A percentile compares a stretch with the other conserved stretches of the same genome.
phyloP scores from a whole-genome alignment of 208 protist species.

The Ichthyophonus hoferi region DNA sequence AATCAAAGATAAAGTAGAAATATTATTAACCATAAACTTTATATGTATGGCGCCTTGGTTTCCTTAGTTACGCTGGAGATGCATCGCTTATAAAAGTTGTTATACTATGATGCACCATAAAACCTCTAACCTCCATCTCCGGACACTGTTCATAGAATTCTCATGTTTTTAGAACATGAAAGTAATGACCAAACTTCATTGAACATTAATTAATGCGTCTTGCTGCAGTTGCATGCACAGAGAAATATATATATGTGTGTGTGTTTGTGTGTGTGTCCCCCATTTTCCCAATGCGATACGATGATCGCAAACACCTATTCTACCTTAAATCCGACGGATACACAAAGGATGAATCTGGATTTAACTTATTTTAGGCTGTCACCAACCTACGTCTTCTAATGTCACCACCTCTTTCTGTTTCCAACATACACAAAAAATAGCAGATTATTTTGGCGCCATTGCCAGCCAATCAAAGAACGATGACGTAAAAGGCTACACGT shows the following conservation, averaged over 20 bases:
- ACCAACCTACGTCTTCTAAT: neutral
- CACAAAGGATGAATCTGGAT: neutral
- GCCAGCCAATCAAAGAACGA: neutral
- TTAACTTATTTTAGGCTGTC: neutral
- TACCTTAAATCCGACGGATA: neutral
- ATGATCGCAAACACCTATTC: neutral
- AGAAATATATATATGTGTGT: neutral
- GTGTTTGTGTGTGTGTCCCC: neutral
- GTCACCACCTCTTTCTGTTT: neutral
- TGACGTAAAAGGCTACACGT: neutral
- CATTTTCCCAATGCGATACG: neutral
- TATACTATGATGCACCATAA: too few species aligned
- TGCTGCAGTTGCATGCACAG: neutral
- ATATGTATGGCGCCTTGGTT: too few species aligned
- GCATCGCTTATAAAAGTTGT: too few species aligned
- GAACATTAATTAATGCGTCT: too few species aligned
- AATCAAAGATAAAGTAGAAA: too few species aligned
- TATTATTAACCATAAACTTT: too few species aligned
- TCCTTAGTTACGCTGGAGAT: too few species aligned
- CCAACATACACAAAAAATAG: neutral
- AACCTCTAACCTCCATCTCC: too few species aligned
- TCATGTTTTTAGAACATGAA: too few species aligned
- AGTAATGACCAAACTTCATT: too few species aligned
- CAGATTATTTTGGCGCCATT: constrained; percentile 1
- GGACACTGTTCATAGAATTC: too few species aligned